These are phyloP conservation scores for Sporothrix pseudoabietina DNA, from an alignment of 2,329 filamentous ascomycete genomes.

Conservation along the genomic window DNA sequence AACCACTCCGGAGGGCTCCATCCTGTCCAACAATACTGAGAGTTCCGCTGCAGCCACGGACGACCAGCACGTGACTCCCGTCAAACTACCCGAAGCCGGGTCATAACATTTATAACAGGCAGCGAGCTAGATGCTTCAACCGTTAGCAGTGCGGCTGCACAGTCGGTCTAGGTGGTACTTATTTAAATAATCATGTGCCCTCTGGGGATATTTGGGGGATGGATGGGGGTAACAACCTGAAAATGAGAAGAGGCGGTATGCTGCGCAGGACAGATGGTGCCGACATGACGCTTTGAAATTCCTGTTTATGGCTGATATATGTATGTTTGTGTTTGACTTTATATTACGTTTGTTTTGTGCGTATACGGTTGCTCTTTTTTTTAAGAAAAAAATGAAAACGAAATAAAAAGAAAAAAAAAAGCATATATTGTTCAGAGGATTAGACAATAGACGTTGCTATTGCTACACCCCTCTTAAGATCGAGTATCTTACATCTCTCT, in stretches of 20 bases:
- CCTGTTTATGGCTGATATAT: neutral
- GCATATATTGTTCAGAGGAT: neutral
- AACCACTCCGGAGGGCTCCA: constrained; percentile 29
- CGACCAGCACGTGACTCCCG: neutral
- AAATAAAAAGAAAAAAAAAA: neutral
- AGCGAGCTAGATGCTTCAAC: too few species aligned
- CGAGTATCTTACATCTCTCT: neutral
- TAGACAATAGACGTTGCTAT: neutral
- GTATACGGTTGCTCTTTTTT: neutral
- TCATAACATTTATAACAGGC: constrained; percentile 22
- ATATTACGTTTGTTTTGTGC: neutral
- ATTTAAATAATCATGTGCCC: too few species aligned
- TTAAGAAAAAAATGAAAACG: neutral
- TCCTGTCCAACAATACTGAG: constrained; percentile 30
- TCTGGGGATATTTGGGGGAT: neutral
- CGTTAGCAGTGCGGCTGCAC: neutral
- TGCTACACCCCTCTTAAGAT: neutral
- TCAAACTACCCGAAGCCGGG: neutral
- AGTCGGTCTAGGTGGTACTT: too few species aligned
- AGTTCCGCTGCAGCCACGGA: neutral
- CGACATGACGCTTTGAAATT: neutral
- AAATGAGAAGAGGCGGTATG: neutral
- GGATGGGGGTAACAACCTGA: neutral
- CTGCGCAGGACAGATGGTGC: neutral
- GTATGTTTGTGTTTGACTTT: constrained; percentile 5